Evolutionary conservation across 2,329 filamentous ascomycete genomes (phyloP), one percentile per base, ranked within the genome.

Genomic region (Penicillium olsonii): DNA sequence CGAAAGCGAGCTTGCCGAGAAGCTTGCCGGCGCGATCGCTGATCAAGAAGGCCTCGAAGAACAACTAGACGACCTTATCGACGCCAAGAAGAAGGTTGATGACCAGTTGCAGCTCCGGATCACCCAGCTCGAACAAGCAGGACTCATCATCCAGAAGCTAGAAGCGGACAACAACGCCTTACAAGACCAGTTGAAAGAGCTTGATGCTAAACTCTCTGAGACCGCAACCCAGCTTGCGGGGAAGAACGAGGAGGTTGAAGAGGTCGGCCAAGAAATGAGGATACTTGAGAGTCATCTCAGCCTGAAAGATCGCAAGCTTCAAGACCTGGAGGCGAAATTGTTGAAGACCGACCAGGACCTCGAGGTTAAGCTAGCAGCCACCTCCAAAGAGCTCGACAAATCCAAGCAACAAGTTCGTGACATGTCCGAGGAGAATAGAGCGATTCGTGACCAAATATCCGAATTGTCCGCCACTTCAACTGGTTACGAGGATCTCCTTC

Each of bases 1-100:
- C n/a, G 94, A 99, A 71, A 81, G 85, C 10, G 92, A 99, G 67
- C 81, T 99, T 4, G 89, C 87, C 44, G 95, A 99, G 64, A 96
- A 97, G 74, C 81, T 99, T 22, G 83, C 90, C 31, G 92, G 89
- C 33, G 92, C 92, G 24, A 84, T 97, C 52, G 88, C 95, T 18
- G 95, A 99, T 61, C 92, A 97, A 68, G 92, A 97, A 66, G 86
- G 87, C 45, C 81, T 99, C 1, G 94, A 99, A 70, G 91, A 95
- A 55, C 91, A 99, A 67, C 79, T 99, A 2, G 94, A 99, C 66
- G 87, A 87, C 50, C 78, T 99, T 3, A 83, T 99, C 57, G 85
- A 87, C 41, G 90, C 91, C 9, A 96, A 96, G 72, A 95, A 92
- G 71, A 86, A 84, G 45, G 88, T 89, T 0, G 92, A 96, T 66